Percentiles rank a stretch among this genome's conserved stretches.
Evolutionary conservation across 2,329 filamentous ascomycete genomes (phyloP).

Genomic region (Colletotrichum chlorophyti): DNA sequence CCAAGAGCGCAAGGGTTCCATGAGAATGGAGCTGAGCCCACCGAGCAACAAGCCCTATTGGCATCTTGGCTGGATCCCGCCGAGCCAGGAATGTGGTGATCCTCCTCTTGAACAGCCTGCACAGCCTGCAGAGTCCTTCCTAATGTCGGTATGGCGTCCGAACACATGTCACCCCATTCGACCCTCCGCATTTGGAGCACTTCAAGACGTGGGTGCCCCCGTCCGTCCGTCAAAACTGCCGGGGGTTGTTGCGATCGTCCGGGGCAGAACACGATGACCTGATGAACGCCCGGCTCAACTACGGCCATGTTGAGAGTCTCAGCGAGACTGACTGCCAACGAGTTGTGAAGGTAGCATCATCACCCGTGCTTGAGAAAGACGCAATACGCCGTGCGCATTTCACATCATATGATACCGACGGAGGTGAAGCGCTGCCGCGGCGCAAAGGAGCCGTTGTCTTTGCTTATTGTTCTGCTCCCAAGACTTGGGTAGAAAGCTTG

Average conservation of each 20-base stretch:
- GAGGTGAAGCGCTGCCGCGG: not conserved
- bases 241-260: slow-evolving; percentile 13
- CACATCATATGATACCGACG: not conserved
- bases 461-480: not conserved
- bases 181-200: slow-evolving; percentile 19
- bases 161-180: slow-evolving; percentile 20
- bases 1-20: slow-evolving; percentile 21
- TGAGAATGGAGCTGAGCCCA: slow-evolving; percentile 19
- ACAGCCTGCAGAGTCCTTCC: slow-evolving; percentile 23
- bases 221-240: not conserved
- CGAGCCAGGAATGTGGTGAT: slow-evolving; percentile 17
- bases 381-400: not conserved
- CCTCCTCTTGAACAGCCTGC: slow-evolving; percentile 9
- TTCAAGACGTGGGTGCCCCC: slow-evolving; percentile 12
- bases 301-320: slow-evolving; percentile 8
- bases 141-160: slow-evolving; percentile 18
- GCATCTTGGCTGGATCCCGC: slow-evolving; percentile 23
- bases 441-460: not conserved
- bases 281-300: not conserved
- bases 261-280: slow-evolving; percentile 14
- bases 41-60: slow-evolving; percentile 14
- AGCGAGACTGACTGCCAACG: not conserved
- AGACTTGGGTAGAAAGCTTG: slow-evolving; percentile 21
- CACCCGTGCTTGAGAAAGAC: not conserved
- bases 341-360: too few species aligned